Evolutionary conservation across 768 basidiomycete genomes (phyloP), one percentile per base, ranked within the genome.

Genomic region (Cystobasidium tubakii): DNA sequence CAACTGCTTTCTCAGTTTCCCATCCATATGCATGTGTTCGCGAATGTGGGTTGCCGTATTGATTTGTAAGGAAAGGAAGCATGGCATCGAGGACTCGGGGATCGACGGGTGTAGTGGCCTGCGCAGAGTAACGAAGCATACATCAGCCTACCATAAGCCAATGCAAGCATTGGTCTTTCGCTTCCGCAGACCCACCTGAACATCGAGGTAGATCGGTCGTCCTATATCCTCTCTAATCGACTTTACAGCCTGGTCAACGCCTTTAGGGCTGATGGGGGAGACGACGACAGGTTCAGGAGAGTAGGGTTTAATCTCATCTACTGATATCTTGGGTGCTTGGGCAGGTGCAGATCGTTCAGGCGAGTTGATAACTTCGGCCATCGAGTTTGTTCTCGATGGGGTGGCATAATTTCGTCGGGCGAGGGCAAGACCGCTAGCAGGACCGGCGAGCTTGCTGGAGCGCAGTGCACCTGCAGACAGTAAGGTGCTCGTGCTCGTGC

Each of bases 1-100:
- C 96, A 7, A 96, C 91, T 0, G 90, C 96, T 79, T 88, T 85
- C 79, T 99, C 96, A 6, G 95, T 92, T 82, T 99, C 96, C 96
- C 96, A 99, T 1, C 96, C 96, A 81, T 98, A 99, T 0, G 96
- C 92, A 82, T 99, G 96, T 33, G 96, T 98, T 71, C 96, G 87
- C 81, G 92, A 94, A 81, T 98, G 96, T 10, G 96, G 95, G 82
- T 98, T 99, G 2, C 96, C 96, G 79, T 89, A 98, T 81, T 92
- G 91, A 81, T 98, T 91, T 3, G 93, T 95, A 76, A 94, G 83
- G 82, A 87, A 97, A 0, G 96, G 96, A 29, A 99, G 84, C 95
- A 98, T 99, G 21, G 89, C 88, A 82, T 98, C 96, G 72, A 98
- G 85, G 3, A 98, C 96, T 73, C 96, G 87, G 33, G 96, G 96